Conservation (phyloP, 2,329 filamentous ascomycete genomes). For the Xylaria sp. region DNA sequence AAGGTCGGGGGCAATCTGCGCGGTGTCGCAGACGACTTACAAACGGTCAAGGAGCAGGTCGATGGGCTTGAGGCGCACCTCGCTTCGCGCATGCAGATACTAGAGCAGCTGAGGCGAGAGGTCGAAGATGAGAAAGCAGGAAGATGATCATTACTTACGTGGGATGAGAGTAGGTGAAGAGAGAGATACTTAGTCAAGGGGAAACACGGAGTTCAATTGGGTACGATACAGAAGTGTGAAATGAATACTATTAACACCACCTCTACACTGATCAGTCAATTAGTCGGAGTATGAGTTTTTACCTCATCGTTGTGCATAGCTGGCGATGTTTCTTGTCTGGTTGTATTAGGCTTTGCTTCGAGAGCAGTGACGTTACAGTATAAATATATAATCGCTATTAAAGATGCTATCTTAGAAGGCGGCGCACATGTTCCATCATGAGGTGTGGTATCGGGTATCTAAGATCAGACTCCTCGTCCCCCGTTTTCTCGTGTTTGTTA, state of each 20-base stretch:
- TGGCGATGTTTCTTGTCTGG: neutral
- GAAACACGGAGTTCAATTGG: constrained; percentile 27
- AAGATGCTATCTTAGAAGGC: constrained; percentile 13
- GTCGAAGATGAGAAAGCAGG: constrained; percentile 85
- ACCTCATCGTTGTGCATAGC: neutral
- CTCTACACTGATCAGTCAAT: neutral
- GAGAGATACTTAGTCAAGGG: neutral
- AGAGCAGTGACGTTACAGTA: constrained; percentile 4
- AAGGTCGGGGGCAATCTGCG: constrained; percentile 79
- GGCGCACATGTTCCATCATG: constrained; percentile 18
- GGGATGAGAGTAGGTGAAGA: constrained; percentile 5
- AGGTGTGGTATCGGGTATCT: constrained; percentile 33
- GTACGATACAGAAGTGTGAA: constrained; percentile 30
- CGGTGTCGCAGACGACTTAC: constrained; percentile 84
- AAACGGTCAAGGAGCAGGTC: constrained; percentile 92
- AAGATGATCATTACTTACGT: constrained; percentile 50
- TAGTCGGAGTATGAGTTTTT: neutral
- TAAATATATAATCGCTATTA: constrained; percentile 30
- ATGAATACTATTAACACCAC: constrained; percentile 18
- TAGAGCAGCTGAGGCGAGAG: constrained; percentile 81
- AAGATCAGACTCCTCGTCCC: constrained; percentile 23
- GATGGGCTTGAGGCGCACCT: constrained; percentile 89
- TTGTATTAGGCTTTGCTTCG: neutral
- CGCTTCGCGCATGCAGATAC: constrained; percentile 76
- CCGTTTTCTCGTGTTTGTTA: neutral